Base-by-base conservation (phyloP, 345 rosid genomes). In the Camelina laxa region DNA sequence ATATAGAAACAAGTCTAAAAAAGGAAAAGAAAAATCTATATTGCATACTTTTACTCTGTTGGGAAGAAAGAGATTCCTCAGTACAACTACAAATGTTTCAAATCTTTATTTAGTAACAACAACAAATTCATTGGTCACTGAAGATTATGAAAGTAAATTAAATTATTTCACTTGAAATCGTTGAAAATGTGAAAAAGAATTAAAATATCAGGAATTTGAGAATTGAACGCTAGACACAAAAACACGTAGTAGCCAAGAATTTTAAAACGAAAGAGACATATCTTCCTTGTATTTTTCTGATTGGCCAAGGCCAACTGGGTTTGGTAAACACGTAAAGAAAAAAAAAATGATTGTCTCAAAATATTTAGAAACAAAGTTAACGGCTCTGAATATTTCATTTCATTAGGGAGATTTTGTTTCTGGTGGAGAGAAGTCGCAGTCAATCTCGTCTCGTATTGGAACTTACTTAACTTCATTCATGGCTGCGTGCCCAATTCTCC, bases 371-470 rank as follows among this genome's bases (percentile, higher is more conserved):
- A 49, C 31, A 27, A 56, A 56, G 44, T 35, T 58, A 33, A 38
- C n/a, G 72, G 67, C 33, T 66, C 44, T 48, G 53, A 33, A 58
- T 33, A 36, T 27, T 27, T 27, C 30, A 27, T 38, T 38, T 53
- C 16, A 53, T 6, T 0, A 4, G 16, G 14, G 16, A n/a, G 41
- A 45, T 65, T 27, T 54, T 19, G 70, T 74, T 24, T 64, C 4
- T 39, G 17, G 33, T 27, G 13, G 57, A 74, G 59, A 45, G 31
- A 74, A 35, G 51, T 65, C 66, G 21, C 12, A 65, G 36, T 65
- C 72, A 39, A 45, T 48, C 16, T 48, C 1, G 58, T 33, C 7
- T 57, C 21, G 72, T 36, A 57, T 74, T 74, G 72, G 78, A 65
- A 57, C 39, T 65, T 73, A 44, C 39, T 64, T 21, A 65, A 47